Evolutionary conservation across 2,329 filamentous ascomycete species (phyloP).

Genomic region (Fusarium musae): DNA sequence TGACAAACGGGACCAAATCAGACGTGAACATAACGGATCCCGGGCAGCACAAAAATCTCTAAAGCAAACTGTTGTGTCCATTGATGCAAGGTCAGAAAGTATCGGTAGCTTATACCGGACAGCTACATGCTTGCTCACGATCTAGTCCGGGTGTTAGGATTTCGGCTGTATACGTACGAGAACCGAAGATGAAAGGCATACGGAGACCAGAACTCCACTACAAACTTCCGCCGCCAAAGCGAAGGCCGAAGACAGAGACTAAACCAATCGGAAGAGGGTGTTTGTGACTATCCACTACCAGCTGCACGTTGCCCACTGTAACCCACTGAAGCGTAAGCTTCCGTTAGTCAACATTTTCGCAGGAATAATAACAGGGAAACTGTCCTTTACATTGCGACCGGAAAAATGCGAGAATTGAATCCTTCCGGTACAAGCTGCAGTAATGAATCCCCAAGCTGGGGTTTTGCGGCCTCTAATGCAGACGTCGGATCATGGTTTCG

Average conservation of each 20-base stretch:
- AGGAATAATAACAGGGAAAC: neutral
- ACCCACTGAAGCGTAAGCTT: neutral
- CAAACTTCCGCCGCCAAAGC: neutral
- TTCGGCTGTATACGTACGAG: neutral
- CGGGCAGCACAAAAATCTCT: too few relatives aligned
- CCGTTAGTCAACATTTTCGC: neutral
- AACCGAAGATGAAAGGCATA: neutral
- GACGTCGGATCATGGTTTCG: neutral
- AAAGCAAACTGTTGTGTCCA: too few relatives aligned
- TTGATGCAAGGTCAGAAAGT: too few relatives aligned
- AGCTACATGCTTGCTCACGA: neutral
- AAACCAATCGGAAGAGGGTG: too few relatives aligned
- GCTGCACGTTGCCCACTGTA: neutral
- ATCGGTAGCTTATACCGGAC: too few relatives aligned
- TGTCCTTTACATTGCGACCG: neutral
- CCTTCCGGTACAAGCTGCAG: neutral
- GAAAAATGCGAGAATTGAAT: neutral
- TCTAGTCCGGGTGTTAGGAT: rapidly evolving
- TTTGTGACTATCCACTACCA: neutral
- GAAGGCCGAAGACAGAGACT: neutral
- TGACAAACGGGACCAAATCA: too few relatives aligned
- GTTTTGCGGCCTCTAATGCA: neutral
- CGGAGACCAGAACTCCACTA: neutral
- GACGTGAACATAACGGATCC: too few relatives aligned
- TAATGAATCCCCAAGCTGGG: neutral